Base-by-base conservation (phyloP, 805 yeast species). In the Candida pini region DNA sequence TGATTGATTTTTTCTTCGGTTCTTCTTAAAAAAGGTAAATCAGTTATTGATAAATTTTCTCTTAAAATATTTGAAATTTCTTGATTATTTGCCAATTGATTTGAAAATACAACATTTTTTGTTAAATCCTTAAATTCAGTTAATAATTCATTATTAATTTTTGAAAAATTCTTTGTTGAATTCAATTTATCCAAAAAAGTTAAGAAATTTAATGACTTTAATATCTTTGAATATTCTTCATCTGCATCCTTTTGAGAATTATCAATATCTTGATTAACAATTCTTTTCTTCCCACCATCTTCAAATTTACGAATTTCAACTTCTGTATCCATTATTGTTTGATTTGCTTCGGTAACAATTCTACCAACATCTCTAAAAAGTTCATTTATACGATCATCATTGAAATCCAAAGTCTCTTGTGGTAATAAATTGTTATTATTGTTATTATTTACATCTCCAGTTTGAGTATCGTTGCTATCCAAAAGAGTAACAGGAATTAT, bases 61-160 rank as follows among this genome's bases (percentile, higher is more conserved):
- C 43, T 44, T 26, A 58, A 38, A 18, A 58, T 40, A 38, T 58
- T 58, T 3, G 58, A 48, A 10, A 56, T 40, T 25, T 58, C 61
- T 17, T 45, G 47, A 22, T 48, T 45, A 17, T 38, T 45, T 4
- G 42, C 46, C 18, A 59, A 32, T 26, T 57, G 58, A 38, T 45
- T 48, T 5, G 52, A 41, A 24, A 52, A 51, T 9, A 47, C 37
- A 10, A 42, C 38, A 40, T 55, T 53, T 13, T 39, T 39, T 1
- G 49, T 41, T 9, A 59, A 46, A 13, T 51, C 51, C 22, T 41
- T 41, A 31, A 48, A 58, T 9, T 47, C 37, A 12, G 45, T 35
- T 18, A 44, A 20, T 26, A 54, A 40, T 26, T 49, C 55, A 4
- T 33, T 38, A 36, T 46, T 45, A 12, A 51, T 43, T 19, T 31